Evolutionary conservation across 495 filamentous ascomycete genomes (phyloP), one percentile per base, ranked within the genome.

Genomic region (Trichoderma reesei): DNA sequence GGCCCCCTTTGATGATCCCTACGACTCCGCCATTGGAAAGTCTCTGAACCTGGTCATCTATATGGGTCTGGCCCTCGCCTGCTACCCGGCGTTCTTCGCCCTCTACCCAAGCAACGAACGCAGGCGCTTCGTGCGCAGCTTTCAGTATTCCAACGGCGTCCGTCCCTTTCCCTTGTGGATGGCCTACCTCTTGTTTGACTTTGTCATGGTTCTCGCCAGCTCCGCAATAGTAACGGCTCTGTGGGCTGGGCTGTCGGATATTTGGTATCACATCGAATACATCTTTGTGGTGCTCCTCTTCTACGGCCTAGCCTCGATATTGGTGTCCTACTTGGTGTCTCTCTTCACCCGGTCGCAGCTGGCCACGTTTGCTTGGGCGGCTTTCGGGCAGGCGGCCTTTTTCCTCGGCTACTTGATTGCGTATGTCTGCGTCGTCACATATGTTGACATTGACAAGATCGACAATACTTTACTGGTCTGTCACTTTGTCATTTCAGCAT

Each of bases 111-210:
- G 90, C 3, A 71, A 88, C 5, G 91, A 96, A 72, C 81, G 91
- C 11, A 77, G 90, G 11, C 74, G 86, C 9, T 87, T 90, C 62
- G 88, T 96, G 38, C 80, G 92, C 39, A 88, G 88, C 14, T 76
- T 96, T 51, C 88, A 96, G 69, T 96, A 93, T 74, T 91, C 88
- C 59, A 95, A 93, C 69, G 90, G 89, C 61, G 89, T 90, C 11
- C 78, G 86, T 41, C 81, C 82, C 0, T 68, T 90, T 2, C 88
- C 88, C 3, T 76, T 94, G 10, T 94, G 90, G 88, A 73, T 88
- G 3, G 90, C 91, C 10, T 92, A 96, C 72, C 76, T 86, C 4
- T 65, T 73, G 0, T 95, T 95, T 68, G 91, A 96, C 76, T 92
- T 91, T 68, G 68, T 85, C 48, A 80, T 89, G 41, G 84, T 89